Evolutionary conservation across 2,329 filamentous ascomycete genomes (phyloP), one percentile per base, ranked within the genome.

Genomic region (Westerdykella sp.): DNA sequence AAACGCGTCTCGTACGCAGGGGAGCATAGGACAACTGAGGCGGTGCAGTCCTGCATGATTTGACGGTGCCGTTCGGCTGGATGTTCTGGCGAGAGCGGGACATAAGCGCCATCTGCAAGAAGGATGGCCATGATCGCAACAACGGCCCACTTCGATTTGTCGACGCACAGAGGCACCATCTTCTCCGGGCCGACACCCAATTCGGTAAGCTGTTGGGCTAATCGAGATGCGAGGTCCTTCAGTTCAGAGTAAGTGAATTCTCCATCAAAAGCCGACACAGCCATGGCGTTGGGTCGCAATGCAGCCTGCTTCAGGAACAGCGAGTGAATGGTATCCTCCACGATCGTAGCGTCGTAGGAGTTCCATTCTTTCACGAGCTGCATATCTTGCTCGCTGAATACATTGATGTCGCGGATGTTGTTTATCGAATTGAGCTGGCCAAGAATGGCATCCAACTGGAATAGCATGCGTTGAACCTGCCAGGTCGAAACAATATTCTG

Each of bases 141-240:
- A 12, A 66, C 53, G 6, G 64, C 60, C 62, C 60, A 67, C 6
- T 51, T 45, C 4, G 64, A 67, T 46, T 67, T 68, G 36, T 66
- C 60, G 6, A 67, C 41, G 39, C 64, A 68, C 18, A 63, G 55
- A 3, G 62, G 55, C 5, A 67, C 53, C n/a, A 67, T 49, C 3
- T 50, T 51, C 39, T 65, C 62, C 1, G 62, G 60, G 9, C 59
- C 62, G 37, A 61, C 59, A 22, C 63, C 63, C n/a, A 61, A 43
- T 32, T 44, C 44, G 3, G 60, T 46, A 12, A 68, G 53, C 16
- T 58, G 48, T 16, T 59, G 53, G 6, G 63, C 58, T 23, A 68
- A 44, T 6, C 53, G 44, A 9, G 51, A 52, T 5, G 60, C 53
- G 14, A 55, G 36, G 21, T 53, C 46, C 5, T 43, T 31, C 9